Evolutionary conservation across 768 basidiomycete genomes (phyloP), one percentile per base, ranked within the genome.

Genomic region (Punctularia strigosozonata): DNA sequence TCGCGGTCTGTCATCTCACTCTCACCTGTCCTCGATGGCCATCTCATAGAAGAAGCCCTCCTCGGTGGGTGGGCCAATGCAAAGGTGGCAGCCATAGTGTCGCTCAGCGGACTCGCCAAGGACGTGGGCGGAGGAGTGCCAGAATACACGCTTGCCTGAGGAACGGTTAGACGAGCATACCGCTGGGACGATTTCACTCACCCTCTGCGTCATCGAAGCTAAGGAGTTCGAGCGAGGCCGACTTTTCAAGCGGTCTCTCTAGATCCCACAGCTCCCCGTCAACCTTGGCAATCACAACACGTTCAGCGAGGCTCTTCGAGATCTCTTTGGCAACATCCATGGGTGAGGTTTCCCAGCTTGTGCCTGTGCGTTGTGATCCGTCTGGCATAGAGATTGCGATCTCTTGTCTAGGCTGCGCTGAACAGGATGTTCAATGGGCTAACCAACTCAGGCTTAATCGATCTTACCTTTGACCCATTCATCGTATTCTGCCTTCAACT

Each of bases 31-130:
- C 25, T 79, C 65, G 48, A 90, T 89, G 13, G 77, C 78, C 95
- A 99, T 98, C 58, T 99, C 95, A 57, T 99, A 99, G 69, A 95
- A 99, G 73, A 99, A 99, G 17, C 95, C 95, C 5, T 97, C 91
- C 21, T 94, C 89, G 2, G 91, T 90, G 18, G 95, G 95, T 13
- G 95, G 95, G 3, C 95, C 95, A 44, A 95, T 78, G 52, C 92
- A 95, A 12, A 99, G 70, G 65, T 95, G 91, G 57, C 91, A 95
- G 28, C 92, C 94, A 56, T 97, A 94, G 57, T 95, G 90, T 38
- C 85, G 75, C 61, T 99, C 95, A 30, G 90, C 77, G 39, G 94
- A 85, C 62, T 99, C 95, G 32, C 95, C 95, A 14, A 99, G 73
- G 41, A 98, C 90, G 61, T 98, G 95, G 0, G 95, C 95, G 19